These are phyloP conservation scores for Vitis amurensis DNA, from an alignment of 164 flowering plant genomes.

Conservation along the genomic window DNA sequence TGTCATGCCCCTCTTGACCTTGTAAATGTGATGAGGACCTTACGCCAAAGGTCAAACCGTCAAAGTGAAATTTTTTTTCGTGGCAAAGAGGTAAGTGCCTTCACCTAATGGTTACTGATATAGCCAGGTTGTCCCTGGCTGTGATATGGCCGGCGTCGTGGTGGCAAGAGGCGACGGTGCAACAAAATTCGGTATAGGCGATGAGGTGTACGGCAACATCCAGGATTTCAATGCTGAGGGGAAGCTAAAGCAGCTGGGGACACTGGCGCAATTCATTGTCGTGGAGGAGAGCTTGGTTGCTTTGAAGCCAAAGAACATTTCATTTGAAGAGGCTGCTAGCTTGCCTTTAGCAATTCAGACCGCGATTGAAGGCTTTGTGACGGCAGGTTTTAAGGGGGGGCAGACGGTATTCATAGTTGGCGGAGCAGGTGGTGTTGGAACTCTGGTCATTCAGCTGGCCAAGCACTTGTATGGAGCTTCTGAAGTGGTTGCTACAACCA, in stretches of 20 bases:
- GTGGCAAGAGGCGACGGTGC: slow-evolving; percentile 27
- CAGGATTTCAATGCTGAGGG: slow-evolving; percentile 30
- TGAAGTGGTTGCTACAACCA: slow-evolving; percentile 35
- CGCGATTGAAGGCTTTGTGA: slow-evolving; percentile 43
- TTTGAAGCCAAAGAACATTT: slow-evolving; percentile 37
- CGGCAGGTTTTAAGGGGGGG: slow-evolving; percentile 33
- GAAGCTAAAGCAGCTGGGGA: slow-evolving; percentile 43
- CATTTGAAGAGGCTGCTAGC: slow-evolving; percentile 52
- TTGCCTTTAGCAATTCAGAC: slow-evolving; percentile 52
- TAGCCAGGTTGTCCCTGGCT: slow-evolving; percentile 43
- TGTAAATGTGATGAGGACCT: no score
- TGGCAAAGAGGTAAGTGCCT: no score
- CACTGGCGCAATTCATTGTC: slow-evolving; percentile 39
- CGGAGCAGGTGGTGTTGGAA: slow-evolving; percentile 55
- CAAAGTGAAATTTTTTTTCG: no score
- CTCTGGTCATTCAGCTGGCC: slow-evolving; percentile 48
- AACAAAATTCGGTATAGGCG: slow-evolving; percentile 31
- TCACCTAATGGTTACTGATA: not conserved
- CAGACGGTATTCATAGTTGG: slow-evolving; percentile 43
- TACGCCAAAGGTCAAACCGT: no score
- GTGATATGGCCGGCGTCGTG: slow-evolving; percentile 46
- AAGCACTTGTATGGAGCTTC: slow-evolving; percentile 42
- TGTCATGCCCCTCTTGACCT: no score
- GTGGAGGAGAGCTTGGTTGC: slow-evolving; percentile 48
- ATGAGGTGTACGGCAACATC: slow-evolving; percentile 44